Evolutionary conservation across 108 stramenopile genomes (phyloP).

Genomic region (Cyclotella atomus): DNA sequence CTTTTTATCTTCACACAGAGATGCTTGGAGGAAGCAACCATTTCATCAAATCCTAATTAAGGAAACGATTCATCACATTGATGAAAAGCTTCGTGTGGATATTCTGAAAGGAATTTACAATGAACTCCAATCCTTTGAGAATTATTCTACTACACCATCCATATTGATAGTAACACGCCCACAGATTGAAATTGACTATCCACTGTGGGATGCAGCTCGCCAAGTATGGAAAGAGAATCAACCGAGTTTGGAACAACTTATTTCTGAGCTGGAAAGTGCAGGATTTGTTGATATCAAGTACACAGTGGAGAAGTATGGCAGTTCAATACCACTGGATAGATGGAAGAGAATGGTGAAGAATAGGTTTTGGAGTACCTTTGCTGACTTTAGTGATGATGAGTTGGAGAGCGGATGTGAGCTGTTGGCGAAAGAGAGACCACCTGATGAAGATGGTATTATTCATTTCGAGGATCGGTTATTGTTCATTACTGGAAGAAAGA

Average conservation of each 20-base stretch:
- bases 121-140: conserved; percentile 3
- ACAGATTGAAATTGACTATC: conserved; percentile 72
- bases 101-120: conserved; percentile 20
- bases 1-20: conserved; percentile 24
- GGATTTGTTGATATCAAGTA: conserved; percentile 49
- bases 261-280: conserved; percentile 49
- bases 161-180: conserved; percentile 69
- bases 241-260: conserved; percentile 44
- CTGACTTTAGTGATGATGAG: conserved; percentile 64
- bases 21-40: background rate
- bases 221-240: conserved; percentile 69
- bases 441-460: conserved; percentile 52
- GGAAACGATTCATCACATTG: conserved; percentile 12
- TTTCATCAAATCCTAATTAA: conserved; percentile 17
- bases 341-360: conserved; percentile 64
- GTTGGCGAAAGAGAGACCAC: conserved; percentile 25
- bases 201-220: conserved; percentile 63
- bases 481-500: conserved; percentile 51
- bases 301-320: conserved; percentile 52
- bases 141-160: conserved; percentile 8
- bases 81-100: conserved; percentile 3
- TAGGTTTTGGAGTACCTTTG: conserved; percentile 78
- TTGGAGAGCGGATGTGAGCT: conserved; percentile 51
- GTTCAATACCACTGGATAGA: conserved; percentile 38
- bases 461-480: conserved; percentile 74